Evolutionary conservation across 129 eudicot species (phyloP).

Genomic region (Calendula officinalis): DNA sequence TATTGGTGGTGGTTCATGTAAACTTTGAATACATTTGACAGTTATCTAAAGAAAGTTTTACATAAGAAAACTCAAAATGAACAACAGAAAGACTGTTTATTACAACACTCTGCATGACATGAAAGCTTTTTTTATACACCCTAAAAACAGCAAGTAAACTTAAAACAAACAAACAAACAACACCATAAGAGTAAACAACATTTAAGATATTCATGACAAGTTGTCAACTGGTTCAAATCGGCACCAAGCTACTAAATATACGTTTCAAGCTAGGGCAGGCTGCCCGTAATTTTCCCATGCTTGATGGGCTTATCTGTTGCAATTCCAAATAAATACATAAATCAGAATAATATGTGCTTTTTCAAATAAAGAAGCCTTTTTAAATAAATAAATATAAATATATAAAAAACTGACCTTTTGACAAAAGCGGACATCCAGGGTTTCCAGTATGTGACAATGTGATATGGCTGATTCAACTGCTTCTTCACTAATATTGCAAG

Average conservation of each 20-base stretch:
- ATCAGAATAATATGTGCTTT: neutral
- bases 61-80: constrained; percentile 15
- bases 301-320: constrained; percentile 51
- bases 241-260: constrained; percentile 69
- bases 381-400: neutral
- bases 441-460: constrained; percentile 76
- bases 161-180: constrained; percentile 33
- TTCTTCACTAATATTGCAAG: constrained; percentile 83
- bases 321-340: neutral
- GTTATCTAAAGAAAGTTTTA: neutral
- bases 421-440: constrained; percentile 94
- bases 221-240: constrained; percentile 25
- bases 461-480: constrained; percentile 78
- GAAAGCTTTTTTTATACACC: constrained; percentile 28
- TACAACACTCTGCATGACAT: constrained; percentile 24
- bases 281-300: constrained; percentile 62
- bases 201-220: neutral
- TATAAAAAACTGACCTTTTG: constrained; percentile 55
- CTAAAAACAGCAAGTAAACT: neutral
- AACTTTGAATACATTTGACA: neutral
- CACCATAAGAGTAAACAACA: constrained; percentile 4
- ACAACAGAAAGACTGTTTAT: constrained; percentile 12
- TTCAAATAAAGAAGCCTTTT: neutral
- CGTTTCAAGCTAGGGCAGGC: constrained; percentile 89
- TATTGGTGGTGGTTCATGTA: neutral